Conservation (phyloP, 176 grass and related monocot genomes). For the Lolium multiflorum region DNA sequence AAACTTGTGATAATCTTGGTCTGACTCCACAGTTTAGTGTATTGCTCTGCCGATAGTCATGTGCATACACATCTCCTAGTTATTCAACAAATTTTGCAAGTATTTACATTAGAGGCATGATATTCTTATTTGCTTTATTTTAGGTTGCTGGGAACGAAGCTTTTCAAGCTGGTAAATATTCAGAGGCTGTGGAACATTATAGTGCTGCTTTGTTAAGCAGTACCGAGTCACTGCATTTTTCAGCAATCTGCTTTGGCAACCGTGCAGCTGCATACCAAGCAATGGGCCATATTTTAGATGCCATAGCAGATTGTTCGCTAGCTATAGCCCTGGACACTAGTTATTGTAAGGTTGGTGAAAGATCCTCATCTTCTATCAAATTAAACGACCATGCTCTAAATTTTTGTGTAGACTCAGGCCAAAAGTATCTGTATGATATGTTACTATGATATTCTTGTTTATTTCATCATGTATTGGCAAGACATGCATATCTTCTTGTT, state of each 20-base stretch:
- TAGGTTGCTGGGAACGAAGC: constrained; percentile 90
- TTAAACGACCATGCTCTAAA: background rate
- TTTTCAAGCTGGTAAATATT: constrained; percentile 83
- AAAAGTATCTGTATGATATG: constrained; percentile 1
- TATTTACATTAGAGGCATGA: constrained; percentile 18
- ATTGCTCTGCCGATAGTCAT: background rate
- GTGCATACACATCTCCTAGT: constrained; percentile 7
- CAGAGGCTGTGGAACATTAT: constrained; percentile 84
- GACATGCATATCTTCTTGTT: constrained; percentile 6
- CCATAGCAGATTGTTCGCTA: constrained; percentile 90
- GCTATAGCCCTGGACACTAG: constrained; percentile 76
- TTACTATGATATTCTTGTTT: constrained; percentile 18
- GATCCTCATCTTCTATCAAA: constrained; percentile 27
- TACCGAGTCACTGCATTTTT: constrained; percentile 66
- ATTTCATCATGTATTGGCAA: constrained; percentile 27
- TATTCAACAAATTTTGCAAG: constrained; percentile 27
- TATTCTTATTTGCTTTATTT: constrained; percentile 42
- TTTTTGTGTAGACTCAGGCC: constrained; percentile 24
- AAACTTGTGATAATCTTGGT: no score
- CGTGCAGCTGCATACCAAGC: constrained; percentile 89
- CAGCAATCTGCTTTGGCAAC: constrained; percentile 88
- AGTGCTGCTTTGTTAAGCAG: constrained; percentile 69
- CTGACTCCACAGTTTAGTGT: no score
- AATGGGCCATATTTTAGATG: constrained; percentile 81
- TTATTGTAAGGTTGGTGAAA: constrained; percentile 78